phyloP scores from a whole-genome alignment of 495 filamentous ascomycete genomes.

The Hyaloscypha variabilis region DNA sequence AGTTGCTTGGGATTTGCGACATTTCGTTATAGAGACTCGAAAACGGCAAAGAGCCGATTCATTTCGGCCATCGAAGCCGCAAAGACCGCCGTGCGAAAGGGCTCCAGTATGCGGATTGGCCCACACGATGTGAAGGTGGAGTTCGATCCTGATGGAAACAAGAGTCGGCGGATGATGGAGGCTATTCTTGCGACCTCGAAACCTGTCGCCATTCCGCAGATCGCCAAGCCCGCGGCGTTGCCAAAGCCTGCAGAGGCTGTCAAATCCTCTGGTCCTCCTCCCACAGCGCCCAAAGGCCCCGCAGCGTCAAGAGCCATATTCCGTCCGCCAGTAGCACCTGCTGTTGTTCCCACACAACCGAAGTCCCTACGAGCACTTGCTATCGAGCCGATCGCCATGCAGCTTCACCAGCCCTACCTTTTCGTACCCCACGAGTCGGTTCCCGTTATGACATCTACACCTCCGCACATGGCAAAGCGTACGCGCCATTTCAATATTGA shows the following conservation, averaged over 20 bases:
- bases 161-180: constrained; percentile 73
- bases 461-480: constrained; percentile 84
- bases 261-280: constrained; percentile 66
- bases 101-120: constrained; percentile 72
- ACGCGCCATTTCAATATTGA: constrained; percentile 77
- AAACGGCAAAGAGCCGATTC: constrained; percentile 45
- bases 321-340: constrained; percentile 24
- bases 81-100: constrained; percentile 70
- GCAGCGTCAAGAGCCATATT: constrained; percentile 29
- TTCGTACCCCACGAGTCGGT: constrained; percentile 86
- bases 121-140: constrained; percentile 75
- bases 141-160: constrained; percentile 82
- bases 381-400: constrained; percentile 57
- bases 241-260: constrained; percentile 33
- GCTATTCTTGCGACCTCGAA: constrained; percentile 57
- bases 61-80: constrained; percentile 75
- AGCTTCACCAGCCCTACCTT: constrained; percentile 85
- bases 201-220: constrained; percentile 21
- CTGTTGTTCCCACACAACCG: constrained; percentile 45
- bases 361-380: constrained; percentile 52
- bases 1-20: constrained; percentile 91
- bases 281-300: constrained; percentile 84
- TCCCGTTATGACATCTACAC: constrained; percentile 80
- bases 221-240: constrained; percentile 27
- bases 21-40: constrained; percentile 82